Evolutionary conservation across 164 flowering plant genomes (phyloP), one percentile per base, ranked within the genome.

Genomic region (Aristolochia contorta): DNA sequence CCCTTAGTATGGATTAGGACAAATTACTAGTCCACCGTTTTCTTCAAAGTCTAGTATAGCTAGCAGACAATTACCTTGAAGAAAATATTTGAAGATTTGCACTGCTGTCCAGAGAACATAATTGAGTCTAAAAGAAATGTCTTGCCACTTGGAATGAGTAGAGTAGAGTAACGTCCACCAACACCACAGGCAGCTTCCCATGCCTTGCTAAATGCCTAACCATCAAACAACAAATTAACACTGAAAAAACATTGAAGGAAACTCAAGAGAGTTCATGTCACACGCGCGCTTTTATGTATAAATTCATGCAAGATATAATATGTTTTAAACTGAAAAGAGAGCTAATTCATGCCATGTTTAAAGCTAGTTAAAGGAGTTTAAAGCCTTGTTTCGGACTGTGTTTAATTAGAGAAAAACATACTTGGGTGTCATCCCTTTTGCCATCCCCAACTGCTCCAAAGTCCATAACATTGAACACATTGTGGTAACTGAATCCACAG

Each of bases 381-480:
- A 37, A 37, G 12, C 43, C 0, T 8, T 27, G 30, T 27, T 27
- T 8, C 7, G 43, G 43, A 37, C 12, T n/a, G 43, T 37, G 30
- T 27, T 27, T 27, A 19, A 16, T 21, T 52, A 12, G 22, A n/a
- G 13, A 7, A 52, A 19, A 12, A 27, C 2, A 20, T 52, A 52
- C 55, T 52, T 52, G 24, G 25, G 55, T 16, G 10, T 52, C 55
- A 52, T 52, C 55, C 1, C 14, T 19, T 52, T 21, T 52, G 3
- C 55, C 24, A 52, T 52, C 24, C 22, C 55, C 55, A 9, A 52
- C 55, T n/a, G 55, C 55, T 19, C 55, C 55, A 52, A n/a, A 52
- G 2, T 19, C 8, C 12, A 52, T 23, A 13, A 52, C 55, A 52
- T 20, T 52, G 55, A n/a, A 52, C 43, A 6, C 12, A 8, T 37